Evolutionary conservation across 2,329 filamentous ascomycete genomes (phyloP).

Genomic region (Neonectria coccinea): DNA sequence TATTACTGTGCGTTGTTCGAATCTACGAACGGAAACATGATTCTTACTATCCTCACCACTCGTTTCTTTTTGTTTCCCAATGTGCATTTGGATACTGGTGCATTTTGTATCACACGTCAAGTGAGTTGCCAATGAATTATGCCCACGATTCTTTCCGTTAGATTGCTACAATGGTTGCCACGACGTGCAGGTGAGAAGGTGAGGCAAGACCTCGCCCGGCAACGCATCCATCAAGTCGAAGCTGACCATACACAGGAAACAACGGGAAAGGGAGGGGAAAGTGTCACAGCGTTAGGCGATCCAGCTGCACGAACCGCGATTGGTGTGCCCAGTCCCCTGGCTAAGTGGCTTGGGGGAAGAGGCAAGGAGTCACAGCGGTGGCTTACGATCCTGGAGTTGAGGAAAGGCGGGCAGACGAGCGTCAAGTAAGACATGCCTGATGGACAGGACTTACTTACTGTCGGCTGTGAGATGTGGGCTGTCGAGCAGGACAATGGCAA

Average conservation of each 20-base stretch:
- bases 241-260: not conserved
- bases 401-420: too few relatives aligned
- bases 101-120: not conserved
- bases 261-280: not conserved
- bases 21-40: not conserved
- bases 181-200: not conserved
- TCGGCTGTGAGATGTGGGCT: not conserved
- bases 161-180: not conserved
- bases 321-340: not conserved
- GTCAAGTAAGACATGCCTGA: not conserved
- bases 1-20: slow-evolving; percentile 7
- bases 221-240: not conserved
- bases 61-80: not conserved
- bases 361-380: not conserved
- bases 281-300: not conserved
- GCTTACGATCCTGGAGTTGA: not conserved
- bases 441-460: too few relatives aligned
- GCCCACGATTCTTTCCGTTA: not conserved
- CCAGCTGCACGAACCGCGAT: not conserved
- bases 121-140: not conserved
- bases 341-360: not conserved
- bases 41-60: not conserved
- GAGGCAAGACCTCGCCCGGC: not conserved
- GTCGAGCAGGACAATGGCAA: too few relatives aligned
- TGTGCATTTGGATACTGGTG: not conserved